Evolutionary conservation across 495 filamentous ascomycete species (phyloP), one percentile per base, ranked within the genome.

Genomic region (Xylaria nigripes): DNA sequence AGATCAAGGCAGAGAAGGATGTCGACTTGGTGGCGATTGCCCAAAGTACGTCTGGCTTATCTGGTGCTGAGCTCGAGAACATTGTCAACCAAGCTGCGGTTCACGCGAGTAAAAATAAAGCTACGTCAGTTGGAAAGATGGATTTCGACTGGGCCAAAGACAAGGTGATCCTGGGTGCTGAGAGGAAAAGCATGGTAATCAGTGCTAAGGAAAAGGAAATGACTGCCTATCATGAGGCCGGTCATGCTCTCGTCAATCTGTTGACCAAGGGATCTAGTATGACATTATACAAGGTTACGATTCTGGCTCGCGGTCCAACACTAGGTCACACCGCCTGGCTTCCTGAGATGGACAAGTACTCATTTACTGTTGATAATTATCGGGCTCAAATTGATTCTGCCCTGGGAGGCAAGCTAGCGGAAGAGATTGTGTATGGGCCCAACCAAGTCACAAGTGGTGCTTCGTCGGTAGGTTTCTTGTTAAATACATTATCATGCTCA

Each of bases 71-170:
- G 55, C 75, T 98, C 24, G 93, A 97, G 68, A 97, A 96, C 64
- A 77, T 98, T 58, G 86, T 95, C 60, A 98, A 98, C 70, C 89
- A 96, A 70, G 93, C 93, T 30, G 93, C 93, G 8, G 84, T 97
- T 32, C 89, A 85, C 60, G 93, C 93, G 15, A 89, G 86, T 66
- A 87, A 90, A 66, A 76, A 84, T 48, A 92, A 88, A 70, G 77
- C 83, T 15, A 70, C 70, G 41, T 80, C 81, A 41, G 90, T 98
- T 56, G 73, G 77, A 19, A 84, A 89, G 65, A 66, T 77, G 18
- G 89, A 97, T 64, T 86, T 98, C 50, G 93, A 96, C 57, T 97
- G 90, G 89, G 92, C 93, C 44, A 96, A 94, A 69, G 93, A 98
- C 74, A 95, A 91, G 71, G 89, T 98, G 52, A 85, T 97, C 74